Base-by-base conservation (phyloP, 371 early-diverging fungal genomes). In the Funneliformis caledonium region DNA sequence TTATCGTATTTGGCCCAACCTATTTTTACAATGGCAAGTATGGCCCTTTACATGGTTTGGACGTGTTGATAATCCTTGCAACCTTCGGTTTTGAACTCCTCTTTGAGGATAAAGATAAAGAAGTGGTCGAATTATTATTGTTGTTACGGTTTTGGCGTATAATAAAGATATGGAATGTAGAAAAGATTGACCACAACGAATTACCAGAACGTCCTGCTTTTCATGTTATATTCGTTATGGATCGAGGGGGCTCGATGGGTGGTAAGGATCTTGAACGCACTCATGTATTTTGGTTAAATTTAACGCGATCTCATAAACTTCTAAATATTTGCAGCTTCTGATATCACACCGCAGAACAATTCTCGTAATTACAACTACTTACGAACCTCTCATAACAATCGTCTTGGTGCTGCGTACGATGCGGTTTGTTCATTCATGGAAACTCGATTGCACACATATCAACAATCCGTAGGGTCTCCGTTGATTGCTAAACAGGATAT, bases 161-260 rank as follows among this genome's bases (percentile, higher is more conserved):
- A 37, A 14, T 76, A 19, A 64, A 76, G 33, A n/a, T 74, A 31
- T 52, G 5, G 48, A 50, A 16, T 31, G 14, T 45, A 47, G 72
- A 19, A 14, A 43, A 4, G 16, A 16, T 72, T 42, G 72, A 37
- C 37, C 3, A 37, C 37, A 37, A 2, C 37, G 3, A 37, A 37
- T 2, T 2, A 37, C 3, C 37, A 1, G 37, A 52, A 52, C 16
- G 5, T 14, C 52, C 52, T 16, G 61, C 69, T 43, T 59, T 52
- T 26, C 74, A 74, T 52, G 50, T 74, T 74, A 19, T 74, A 52
- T 48, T 74, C 12, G 74, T 74, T 52, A 45, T 74, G n/a, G 74
- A 74, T 59, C 42, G 59, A 74, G 22, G 56, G 26, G 74, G 74
- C n/a, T 74, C 74, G 12, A 74, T 74, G 74, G 50, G 22, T 59